phyloP scores from a whole-genome alignment of 73 alveolate genomes.

The Stentor coeruleus region DNA sequence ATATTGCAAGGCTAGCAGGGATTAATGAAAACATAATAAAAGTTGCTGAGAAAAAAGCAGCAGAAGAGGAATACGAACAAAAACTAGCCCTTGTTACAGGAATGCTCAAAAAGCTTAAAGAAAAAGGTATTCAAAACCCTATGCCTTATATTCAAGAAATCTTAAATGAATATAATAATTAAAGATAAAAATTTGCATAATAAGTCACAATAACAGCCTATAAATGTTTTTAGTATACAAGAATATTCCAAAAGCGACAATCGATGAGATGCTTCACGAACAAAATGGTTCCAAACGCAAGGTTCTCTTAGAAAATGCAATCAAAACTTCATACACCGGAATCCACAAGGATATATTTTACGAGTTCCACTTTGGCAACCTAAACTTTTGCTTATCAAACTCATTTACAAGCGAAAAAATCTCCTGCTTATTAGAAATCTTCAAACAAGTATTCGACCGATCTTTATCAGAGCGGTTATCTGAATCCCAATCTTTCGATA shows the following conservation, averaged over 20 bases:
- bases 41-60: slow-evolving; percentile 32
- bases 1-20: slow-evolving; percentile 92
- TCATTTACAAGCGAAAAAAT: slow-evolving; percentile 44
- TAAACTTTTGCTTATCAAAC: slow-evolving; percentile 41
- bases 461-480: slow-evolving; percentile 29
- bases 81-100: slow-evolving; percentile 33
- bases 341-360: slow-evolving; percentile 28
- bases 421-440: slow-evolving; percentile 41
- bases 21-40: slow-evolving; percentile 60
- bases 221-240: neutral
- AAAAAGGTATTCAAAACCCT: no score
- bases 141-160: no score
- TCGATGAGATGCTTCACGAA: neutral
- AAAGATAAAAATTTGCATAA: no score
- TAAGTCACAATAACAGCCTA: no score
- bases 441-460: slow-evolving; percentile 29
- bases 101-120: slow-evolving; percentile 28
- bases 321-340: neutral
- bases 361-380: slow-evolving; percentile 47
- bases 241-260: neutral
- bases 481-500: slow-evolving; percentile 31
- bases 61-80: slow-evolving; percentile 36
- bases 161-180: no score
- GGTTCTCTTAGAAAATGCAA: neutral
- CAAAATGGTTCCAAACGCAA: no score